Evolutionary conservation across 2,329 filamentous ascomycete genomes (phyloP).

Genomic region (Verticillium klebahnii): DNA sequence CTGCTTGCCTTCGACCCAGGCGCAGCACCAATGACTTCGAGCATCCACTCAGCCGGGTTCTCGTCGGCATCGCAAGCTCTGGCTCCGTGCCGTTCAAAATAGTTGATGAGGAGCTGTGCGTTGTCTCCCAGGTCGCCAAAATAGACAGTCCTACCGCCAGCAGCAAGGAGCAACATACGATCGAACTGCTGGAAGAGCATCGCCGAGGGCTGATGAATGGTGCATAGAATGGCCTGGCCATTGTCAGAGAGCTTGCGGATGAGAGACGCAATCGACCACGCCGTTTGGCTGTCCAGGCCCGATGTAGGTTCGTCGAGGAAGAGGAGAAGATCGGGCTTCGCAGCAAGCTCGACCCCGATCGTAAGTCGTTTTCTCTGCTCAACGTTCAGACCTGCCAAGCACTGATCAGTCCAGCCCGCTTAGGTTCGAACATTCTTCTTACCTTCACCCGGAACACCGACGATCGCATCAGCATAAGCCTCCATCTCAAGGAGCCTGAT

Average conservation of each 20-base stretch:
- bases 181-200: slow-evolving; percentile 47
- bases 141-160: slow-evolving; percentile 50
- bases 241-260: slow-evolving; percentile 58
- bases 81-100: slow-evolving; percentile 61
- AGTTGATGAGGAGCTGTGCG: slow-evolving; percentile 41
- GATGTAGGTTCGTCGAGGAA: slow-evolving; percentile 78
- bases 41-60: slow-evolving; percentile 67
- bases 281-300: slow-evolving; percentile 69
- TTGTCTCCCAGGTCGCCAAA: slow-evolving; percentile 52
- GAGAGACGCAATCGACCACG: slow-evolving; percentile 68
- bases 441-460: slow-evolving; percentile 61
- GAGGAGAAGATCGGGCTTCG: slow-evolving; percentile 66
- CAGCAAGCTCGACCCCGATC: slow-evolving; percentile 72
- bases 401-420: background rate
- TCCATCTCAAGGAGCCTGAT: slow-evolving; percentile 33
- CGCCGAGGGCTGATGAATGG: slow-evolving; percentile 45
- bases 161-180: slow-evolving; percentile 49
- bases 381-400: slow-evolving; percentile 28
- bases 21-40: slow-evolving; percentile 39
- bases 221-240: slow-evolving; percentile 45
- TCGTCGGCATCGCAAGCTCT: slow-evolving; percentile 45
- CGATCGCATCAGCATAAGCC: slow-evolving; percentile 65
- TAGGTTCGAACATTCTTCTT: background rate
- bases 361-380: slow-evolving; percentile 56
- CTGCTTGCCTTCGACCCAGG: slow-evolving; percentile 40